Conservation (phyloP, 768 basidiomycete species). For the Mycena olivaceomarginata region DNA sequence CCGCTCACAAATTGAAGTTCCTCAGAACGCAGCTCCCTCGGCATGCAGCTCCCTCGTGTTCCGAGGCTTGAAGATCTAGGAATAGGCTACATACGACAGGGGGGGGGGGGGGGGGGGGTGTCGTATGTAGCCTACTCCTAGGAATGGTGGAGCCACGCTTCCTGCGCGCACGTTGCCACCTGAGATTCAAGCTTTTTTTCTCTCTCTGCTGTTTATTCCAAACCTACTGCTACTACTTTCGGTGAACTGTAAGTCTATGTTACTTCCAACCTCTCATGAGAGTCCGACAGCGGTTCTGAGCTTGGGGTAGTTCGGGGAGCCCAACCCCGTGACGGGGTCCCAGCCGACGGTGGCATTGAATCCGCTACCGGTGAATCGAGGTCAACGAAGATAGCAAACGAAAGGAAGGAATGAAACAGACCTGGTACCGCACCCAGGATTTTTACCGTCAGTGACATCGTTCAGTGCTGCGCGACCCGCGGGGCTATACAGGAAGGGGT, state of each 20-base stretch:
- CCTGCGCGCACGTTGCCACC: constrained; percentile 15
- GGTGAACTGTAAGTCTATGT: constrained; percentile 19
- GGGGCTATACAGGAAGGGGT: constrained; percentile 45
- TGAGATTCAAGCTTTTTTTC: constrained; percentile 22
- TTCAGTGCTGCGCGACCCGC: constrained; percentile 48
- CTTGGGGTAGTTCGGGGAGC: constrained; percentile 34
- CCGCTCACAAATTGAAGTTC: no score
- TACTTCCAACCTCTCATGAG: constrained; percentile 39
- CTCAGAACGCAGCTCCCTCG: no score
- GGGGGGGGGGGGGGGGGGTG: no score
- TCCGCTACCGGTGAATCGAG: neutral
- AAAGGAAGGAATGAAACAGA: neutral
- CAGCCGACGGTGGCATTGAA: constrained; percentile 26
- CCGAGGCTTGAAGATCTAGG: no score
- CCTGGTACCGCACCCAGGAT: constrained; percentile 30
- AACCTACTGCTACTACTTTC: constrained; percentile 20
- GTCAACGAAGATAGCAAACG: neutral
- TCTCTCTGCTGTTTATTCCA: constrained; percentile 18
- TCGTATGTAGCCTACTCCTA: no score
- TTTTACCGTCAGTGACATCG: constrained; percentile 55
- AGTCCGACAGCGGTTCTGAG: constrained; percentile 32
- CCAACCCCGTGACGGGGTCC: constrained; percentile 18
- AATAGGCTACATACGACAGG: no score
- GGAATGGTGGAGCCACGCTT: constrained; percentile 11
- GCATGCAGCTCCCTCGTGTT: no score